Conservation (phyloP, 306 rosid genomes). For the Alnus rubra region DNA sequence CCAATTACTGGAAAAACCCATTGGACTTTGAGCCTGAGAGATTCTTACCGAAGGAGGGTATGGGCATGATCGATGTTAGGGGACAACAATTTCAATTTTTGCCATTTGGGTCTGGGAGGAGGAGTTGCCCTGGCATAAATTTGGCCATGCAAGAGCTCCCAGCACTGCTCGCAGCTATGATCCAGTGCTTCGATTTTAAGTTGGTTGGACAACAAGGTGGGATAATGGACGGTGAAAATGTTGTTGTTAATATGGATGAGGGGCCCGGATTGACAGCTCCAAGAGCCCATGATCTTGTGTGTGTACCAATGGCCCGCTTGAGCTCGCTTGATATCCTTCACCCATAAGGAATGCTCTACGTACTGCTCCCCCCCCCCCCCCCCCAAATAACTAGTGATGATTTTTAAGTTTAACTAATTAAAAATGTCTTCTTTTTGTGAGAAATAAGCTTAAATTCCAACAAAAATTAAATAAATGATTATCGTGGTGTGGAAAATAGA, state of each 20-base stretch:
- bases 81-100: conserved; percentile 39
- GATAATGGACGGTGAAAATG: conserved; percentile 5
- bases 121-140: conserved; percentile 47
- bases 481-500: too few relatives aligned
- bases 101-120: conserved; percentile 62
- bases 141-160: conserved; percentile 50
- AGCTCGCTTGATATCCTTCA: too few relatives aligned
- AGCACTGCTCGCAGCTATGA: conserved; percentile 37
- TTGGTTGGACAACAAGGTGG: conserved; percentile 12
- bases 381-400: too few relatives aligned
- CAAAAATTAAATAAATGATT: too few relatives aligned
- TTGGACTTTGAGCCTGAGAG: conserved; percentile 40
- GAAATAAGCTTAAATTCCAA: too few relatives aligned
- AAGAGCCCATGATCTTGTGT: conserved; percentile 36
- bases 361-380: too few relatives aligned
- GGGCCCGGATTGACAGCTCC: conserved; percentile 44
- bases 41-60: conserved; percentile 23
- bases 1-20: conserved; percentile 45
- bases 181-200: conserved; percentile 53
- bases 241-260: conserved; percentile 37
- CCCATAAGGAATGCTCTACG: not conserved
- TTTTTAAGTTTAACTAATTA: too few relatives aligned
- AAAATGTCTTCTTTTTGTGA: too few relatives aligned
- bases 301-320: conserved; percentile 35
- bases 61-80: conserved; percentile 14